phyloP scores from a whole-genome alignment of 1,139 yeast genomes.

The Saccharomyces hybrid region DNA sequence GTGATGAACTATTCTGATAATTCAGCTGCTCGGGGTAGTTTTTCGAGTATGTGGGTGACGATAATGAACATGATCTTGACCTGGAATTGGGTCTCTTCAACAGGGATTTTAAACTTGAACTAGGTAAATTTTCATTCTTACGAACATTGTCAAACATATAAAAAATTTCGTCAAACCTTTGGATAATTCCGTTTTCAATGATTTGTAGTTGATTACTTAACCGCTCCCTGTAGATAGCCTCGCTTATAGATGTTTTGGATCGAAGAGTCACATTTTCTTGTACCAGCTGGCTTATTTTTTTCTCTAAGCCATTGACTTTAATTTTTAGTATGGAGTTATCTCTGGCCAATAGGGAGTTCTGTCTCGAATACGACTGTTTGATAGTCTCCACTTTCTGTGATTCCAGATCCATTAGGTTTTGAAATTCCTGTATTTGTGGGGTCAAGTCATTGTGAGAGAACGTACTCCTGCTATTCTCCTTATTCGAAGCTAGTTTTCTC shows the following conservation, averaged over 20 bases:
- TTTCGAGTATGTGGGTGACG: constrained; percentile 1
- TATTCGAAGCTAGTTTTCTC: background rate
- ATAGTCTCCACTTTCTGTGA: constrained; percentile 15
- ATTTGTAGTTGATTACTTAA: constrained; percentile 33
- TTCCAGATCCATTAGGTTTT: constrained; percentile 19
- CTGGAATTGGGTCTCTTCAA: background rate
- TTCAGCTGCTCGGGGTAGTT: background rate
- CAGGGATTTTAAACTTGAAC: background rate
- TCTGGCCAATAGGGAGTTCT: constrained; percentile 50
- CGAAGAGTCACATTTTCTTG: constrained; percentile 41
- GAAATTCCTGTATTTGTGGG: constrained; percentile 24
- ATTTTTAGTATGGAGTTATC: constrained; percentile 46
- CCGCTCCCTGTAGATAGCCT: constrained; percentile 30
- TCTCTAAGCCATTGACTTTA: constrained; percentile 46
- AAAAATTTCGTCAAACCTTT: constrained; percentile 41
- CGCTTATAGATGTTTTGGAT: constrained; percentile 31
- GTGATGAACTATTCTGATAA: background rate
- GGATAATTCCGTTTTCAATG: constrained; percentile 38
- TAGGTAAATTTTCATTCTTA: constrained; percentile 32
- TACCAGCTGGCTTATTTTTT: constrained; percentile 39
- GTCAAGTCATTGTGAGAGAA: constrained; percentile 1
- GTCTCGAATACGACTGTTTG: constrained; percentile 17
- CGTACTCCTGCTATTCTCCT: background rate
- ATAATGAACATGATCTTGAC: background rate
- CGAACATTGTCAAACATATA: constrained; percentile 36